phyloP scores from a whole-genome alignment of 2,329 filamentous ascomycete genomes.

The Hymenoscyphus scutula region DNA sequence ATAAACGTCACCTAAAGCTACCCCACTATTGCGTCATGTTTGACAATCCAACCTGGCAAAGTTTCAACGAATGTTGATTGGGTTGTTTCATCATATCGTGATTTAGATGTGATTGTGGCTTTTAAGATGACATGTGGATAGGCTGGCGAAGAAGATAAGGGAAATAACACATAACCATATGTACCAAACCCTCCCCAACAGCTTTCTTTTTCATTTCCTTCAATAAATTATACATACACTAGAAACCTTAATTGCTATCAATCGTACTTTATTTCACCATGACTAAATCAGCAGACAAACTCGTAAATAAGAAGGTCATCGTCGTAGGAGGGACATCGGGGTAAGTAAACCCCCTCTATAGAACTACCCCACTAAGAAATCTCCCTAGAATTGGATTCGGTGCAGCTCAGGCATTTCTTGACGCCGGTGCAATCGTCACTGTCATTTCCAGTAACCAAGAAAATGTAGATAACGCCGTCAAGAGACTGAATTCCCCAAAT shows the following conservation, averaged over 20 bases:
- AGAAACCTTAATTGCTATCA: too few species aligned
- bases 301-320: constrained; percentile 38
- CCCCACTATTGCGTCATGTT: too few species aligned
- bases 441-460: constrained; percentile 39
- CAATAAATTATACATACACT: neutral
- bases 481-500: constrained; percentile 29
- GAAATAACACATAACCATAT: neutral
- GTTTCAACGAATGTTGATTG: too few species aligned
- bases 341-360: constrained; percentile 24
- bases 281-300: constrained; percentile 35
- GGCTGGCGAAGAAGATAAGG: neutral
- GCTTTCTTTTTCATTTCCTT: neutral
- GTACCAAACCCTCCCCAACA: neutral
- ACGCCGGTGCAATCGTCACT: constrained; percentile 38
- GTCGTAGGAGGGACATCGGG: constrained; percentile 41
- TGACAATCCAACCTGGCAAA: too few species aligned
- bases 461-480: constrained; percentile 36
- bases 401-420: constrained; percentile 39
- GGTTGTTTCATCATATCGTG: too few species aligned
- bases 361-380: neutral
- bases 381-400: constrained; percentile 40
- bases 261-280: constrained; percentile 11
- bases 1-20: too few species aligned
- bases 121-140: too few species aligned
- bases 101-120: too few species aligned